Evolutionary conservation across 768 basidiomycete genomes (phyloP), one percentile per base, ranked within the genome.

Genomic region (Rhodotorula sphaerocarpa): DNA sequence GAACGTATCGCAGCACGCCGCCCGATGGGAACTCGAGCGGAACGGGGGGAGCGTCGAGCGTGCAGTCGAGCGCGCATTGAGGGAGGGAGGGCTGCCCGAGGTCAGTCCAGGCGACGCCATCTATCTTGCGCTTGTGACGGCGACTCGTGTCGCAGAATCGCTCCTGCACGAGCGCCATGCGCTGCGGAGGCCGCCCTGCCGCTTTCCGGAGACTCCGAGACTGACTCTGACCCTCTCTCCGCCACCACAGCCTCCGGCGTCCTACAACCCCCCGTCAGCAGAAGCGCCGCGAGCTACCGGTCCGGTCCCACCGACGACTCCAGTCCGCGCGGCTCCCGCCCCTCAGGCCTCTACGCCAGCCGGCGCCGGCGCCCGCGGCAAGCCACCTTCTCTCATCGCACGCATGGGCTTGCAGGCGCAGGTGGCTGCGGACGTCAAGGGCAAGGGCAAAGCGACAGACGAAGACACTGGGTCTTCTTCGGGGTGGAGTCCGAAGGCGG

Each of bases 361-460:
- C 7, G n/a, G 48, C 0, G 10, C 47, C 39, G 7, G 36, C 27
- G n/a, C 50, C 20, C 43, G 42, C 18, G 41, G 30, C 5, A 50
- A 57, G 23, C 66, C 67, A 20, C 55, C 67, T 18, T 61, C 62
- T 6, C 52, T 68, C n/a, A 68, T 68, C 56, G 41, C 55, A n/a
- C 59, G 63, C 12, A 27, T 68, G 20, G 56, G 59, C 14, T 31
- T 68, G 3, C 53, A 61, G 46, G 34, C 34, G n/a, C 46, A 59
- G 7, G 44, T 42, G 3, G 61, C 28, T 0, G 12, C 33, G 27
- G 31, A 47, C 0, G 56, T 23, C 42, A 60, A 62, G 50, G 66
- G 59, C 28, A 58, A 58, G 52, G 55, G 48, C 5, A 57, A 55
- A 43, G 63, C 30, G 33, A 30, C 2, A 6, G 36, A 51, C 18